phyloP scores from a whole-genome alignment of 225 moss, liverwort and hornwort genomes.

The Sphagnum contortum region DNA sequence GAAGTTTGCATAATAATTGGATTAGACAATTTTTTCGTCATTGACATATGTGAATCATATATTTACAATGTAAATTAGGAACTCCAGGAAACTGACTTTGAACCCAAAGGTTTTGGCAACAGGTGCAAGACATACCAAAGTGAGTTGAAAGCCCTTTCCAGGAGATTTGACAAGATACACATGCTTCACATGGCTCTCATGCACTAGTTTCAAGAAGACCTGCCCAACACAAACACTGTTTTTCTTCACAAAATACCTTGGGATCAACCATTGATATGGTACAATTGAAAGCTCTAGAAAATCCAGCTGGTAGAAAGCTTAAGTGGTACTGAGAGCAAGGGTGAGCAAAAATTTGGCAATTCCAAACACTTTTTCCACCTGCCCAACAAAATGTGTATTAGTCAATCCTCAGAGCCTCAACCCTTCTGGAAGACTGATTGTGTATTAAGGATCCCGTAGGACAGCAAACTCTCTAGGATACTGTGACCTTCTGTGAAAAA shows the following conservation, averaged over 20 bases:
- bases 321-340: conserved; percentile 10
- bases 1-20: too few relatives aligned
- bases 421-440: too few relatives aligned
- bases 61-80: too few relatives aligned
- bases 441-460: too few relatives aligned
- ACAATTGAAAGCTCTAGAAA: neutral
- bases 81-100: too few relatives aligned
- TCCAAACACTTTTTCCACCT: conserved; percentile 30
- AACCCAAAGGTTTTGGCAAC: too few relatives aligned
- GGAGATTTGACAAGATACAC: conserved; percentile 34
- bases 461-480: too few relatives aligned
- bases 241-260: neutral
- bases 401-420: neutral
- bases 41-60: too few relatives aligned
- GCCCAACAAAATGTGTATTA: neutral
- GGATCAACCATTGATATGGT: too few relatives aligned
- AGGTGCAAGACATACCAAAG: conserved; percentile 20
- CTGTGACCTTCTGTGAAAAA: too few relatives aligned
- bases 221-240: conserved; percentile 6
- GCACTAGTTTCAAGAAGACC: conserved; percentile 55
- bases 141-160: conserved; percentile 43
- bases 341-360: conserved; percentile 32
- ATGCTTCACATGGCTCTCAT: conserved; percentile 65
- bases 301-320: conserved; percentile 35
- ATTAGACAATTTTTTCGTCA: too few relatives aligned